Percentiles rank a stretch among this genome's conserved stretches.
Evolutionary conservation across 352 stramenopile genomes (phyloP).

Genomic region (Elongisporangium anandrum): DNA sequence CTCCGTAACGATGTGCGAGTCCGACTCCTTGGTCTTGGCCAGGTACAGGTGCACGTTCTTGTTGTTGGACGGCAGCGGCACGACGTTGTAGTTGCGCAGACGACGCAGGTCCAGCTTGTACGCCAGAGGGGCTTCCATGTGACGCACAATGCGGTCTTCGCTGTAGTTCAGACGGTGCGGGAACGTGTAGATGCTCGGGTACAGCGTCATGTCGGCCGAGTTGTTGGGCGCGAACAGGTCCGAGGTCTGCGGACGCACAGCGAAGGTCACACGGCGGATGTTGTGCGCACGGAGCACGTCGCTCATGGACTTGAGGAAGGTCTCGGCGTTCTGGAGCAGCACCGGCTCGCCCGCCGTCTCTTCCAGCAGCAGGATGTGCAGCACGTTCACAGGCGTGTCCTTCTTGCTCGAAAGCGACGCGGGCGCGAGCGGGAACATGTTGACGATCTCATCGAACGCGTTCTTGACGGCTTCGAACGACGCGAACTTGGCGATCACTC

Average conservation of each 20-base stretch:
- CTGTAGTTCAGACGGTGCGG: slow-evolving; percentile 87
- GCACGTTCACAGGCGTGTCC: slow-evolving; percentile 73
- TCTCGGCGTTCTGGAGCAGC: slow-evolving; percentile 51
- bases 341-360: slow-evolving; percentile 53
- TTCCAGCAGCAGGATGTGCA: slow-evolving; percentile 77
- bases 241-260: slow-evolving; percentile 56
- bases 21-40: slow-evolving; percentile 88
- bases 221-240: slow-evolving; percentile 22
- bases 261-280: slow-evolving; percentile 88
- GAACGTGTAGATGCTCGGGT: slow-evolving; percentile 90
- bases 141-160: slow-evolving; percentile 97
- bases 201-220: slow-evolving; percentile 64
- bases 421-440: slow-evolving; percentile 63
- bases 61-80: slow-evolving; percentile 89
- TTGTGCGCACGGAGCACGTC: slow-evolving; percentile 60
- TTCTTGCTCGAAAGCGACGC: slow-evolving; percentile 66
- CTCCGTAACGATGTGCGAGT: slow-evolving; percentile 80
- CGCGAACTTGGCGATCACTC: slow-evolving; percentile 87
- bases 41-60: slow-evolving; percentile 99
- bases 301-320: slow-evolving; percentile 62
- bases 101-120: slow-evolving; percentile 98
- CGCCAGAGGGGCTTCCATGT: slow-evolving; percentile 97
- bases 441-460: slow-evolving; percentile 62
- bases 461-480: slow-evolving; percentile 76
- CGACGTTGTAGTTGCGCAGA: slow-evolving; percentile 97